Evolutionary conservation across 2,329 filamentous ascomycete species (phyloP).

Genomic region (Alternaria gansuensis): DNA sequence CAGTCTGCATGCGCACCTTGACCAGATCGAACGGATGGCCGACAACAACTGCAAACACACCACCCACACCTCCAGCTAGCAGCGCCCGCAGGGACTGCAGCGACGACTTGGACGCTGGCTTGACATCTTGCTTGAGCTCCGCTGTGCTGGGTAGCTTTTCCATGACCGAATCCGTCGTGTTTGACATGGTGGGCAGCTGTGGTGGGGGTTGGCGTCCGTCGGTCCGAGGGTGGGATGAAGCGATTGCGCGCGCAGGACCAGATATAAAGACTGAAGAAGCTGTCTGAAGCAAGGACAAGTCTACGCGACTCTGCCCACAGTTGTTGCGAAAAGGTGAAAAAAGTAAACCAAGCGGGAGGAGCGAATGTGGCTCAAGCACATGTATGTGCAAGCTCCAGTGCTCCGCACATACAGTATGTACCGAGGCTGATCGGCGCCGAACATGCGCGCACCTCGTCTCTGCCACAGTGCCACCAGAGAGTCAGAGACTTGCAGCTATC

Average conservation of each 20-base stretch:
- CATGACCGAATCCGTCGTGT: slow-evolving; percentile 34
- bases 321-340: slow-evolving; percentile 12
- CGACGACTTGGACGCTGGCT: slow-evolving; percentile 62
- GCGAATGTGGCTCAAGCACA: slow-evolving; percentile 33
- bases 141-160: slow-evolving; percentile 50
- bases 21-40: slow-evolving; percentile 96
- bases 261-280: slow-evolving; percentile 10
- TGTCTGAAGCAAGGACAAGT: not conserved
- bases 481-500: no score
- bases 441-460: slow-evolving; percentile 12
- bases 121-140: slow-evolving; percentile 63
- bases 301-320: slow-evolving; percentile 7
- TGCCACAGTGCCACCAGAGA: no score
- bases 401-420: no score
- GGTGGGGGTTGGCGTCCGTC: slow-evolving; percentile 12
- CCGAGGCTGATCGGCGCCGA: slow-evolving; percentile 36
- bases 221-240: not conserved
- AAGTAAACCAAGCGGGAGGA: slow-evolving; percentile 22
- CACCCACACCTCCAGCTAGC: slow-evolving; percentile 88
- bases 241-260: slow-evolving; percentile 17
- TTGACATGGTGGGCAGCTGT: slow-evolving; percentile 34
- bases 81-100: slow-evolving; percentile 79
- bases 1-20: slow-evolving; percentile 96
- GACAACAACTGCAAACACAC: slow-evolving; percentile 91
- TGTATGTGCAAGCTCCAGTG: slow-evolving; percentile 44